Base-by-base conservation (phyloP, 73 alveolate genomes). In the Tetrahymena borealis region DNA sequence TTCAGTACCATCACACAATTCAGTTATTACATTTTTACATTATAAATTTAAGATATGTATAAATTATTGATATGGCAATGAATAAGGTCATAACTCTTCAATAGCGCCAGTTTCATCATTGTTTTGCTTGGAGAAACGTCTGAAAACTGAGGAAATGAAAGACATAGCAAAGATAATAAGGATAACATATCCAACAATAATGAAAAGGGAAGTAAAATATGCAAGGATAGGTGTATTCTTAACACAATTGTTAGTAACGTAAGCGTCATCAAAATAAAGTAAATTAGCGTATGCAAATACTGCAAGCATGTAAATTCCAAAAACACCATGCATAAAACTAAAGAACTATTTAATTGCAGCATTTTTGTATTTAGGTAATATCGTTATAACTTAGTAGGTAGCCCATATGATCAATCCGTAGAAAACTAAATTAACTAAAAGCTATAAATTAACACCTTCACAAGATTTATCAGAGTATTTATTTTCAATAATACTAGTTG, bases 291-390 rank as follows among this genome's bases (percentile, higher is more conserved):
- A 60, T 24, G 85, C 85, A 60, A 60, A 60, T 24, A 60, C 85
- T 60, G 85, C 85, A 60, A 60, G 85, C 85, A 60, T 60, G 85
- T 60, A 60, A 60, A 60, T 60, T 60, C 85, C 85, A 60, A 60
- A 60, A 60, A 60, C 85, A 9, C 85, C 85, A 60, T 60, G 85
- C 85, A 60, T 60, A 60, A 60, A 60, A n/a, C 85, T 60, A 60
- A 60, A 60, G 85, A 60, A 60, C 10, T 60, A 60, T 60, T 60
- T 60, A 60, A 60, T 60, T 0, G 85, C 85, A 60, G 85, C 85
- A 60, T 60, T 60, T 60, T 60, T 60, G 85, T 60, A 60, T 60
- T 60, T 60, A n/a, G 85, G 85, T 60, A 60, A 60, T 60, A 60
- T 60, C 85, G 85, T 60, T 60, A 60, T 60, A 60, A 60, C 85